Evolutionary conservation across 2,329 filamentous ascomycete genomes (phyloP).

Genomic region (Pyrenophora seminiperda): DNA sequence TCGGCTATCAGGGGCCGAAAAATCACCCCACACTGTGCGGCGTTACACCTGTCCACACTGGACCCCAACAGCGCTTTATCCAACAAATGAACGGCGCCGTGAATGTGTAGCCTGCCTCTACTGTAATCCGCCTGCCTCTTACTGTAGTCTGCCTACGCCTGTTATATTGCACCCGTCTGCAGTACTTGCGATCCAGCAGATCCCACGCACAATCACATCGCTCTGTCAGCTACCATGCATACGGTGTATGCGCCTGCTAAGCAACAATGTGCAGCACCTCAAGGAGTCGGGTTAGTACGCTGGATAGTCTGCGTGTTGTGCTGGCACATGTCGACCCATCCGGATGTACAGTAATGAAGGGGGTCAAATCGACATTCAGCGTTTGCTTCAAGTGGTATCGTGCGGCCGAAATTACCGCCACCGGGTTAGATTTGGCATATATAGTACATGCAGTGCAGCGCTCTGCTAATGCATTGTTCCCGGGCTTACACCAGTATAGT

Average conservation of each 20-base stretch:
- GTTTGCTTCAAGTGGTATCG: neutral
- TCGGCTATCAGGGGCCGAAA: neutral
- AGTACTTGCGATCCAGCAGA: constrained; percentile 15
- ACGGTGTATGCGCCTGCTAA: constrained; percentile 12
- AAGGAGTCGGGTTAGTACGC: neutral
- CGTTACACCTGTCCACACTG: neutral
- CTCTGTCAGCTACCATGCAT: constrained; percentile 13
- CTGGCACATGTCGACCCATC: constrained; percentile 5
- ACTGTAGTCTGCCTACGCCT: too few species aligned
- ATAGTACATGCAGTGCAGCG: constrained; percentile 8
- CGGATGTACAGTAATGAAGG: neutral
- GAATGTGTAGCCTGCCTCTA: neutral
- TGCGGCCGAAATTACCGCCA: constrained; percentile 5
- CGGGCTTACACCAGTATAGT: too few species aligned
- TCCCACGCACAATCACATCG: constrained; percentile 17
- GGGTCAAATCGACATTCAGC: neutral
- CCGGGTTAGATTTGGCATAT: constrained; percentile 3
- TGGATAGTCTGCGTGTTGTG: constrained; percentile 6
- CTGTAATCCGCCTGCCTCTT: too few species aligned
- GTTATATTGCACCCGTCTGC: constrained; percentile 17
- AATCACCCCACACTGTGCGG: neutral
- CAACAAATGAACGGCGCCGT: constrained; percentile 13
- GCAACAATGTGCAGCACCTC: constrained; percentile 8
- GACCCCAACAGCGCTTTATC: constrained; percentile 9
- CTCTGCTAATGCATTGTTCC: constrained; percentile 8